phyloP scores from a whole-genome alignment of 2,329 filamentous ascomycete species.

The Colletotrichum sansevieriae region DNA sequence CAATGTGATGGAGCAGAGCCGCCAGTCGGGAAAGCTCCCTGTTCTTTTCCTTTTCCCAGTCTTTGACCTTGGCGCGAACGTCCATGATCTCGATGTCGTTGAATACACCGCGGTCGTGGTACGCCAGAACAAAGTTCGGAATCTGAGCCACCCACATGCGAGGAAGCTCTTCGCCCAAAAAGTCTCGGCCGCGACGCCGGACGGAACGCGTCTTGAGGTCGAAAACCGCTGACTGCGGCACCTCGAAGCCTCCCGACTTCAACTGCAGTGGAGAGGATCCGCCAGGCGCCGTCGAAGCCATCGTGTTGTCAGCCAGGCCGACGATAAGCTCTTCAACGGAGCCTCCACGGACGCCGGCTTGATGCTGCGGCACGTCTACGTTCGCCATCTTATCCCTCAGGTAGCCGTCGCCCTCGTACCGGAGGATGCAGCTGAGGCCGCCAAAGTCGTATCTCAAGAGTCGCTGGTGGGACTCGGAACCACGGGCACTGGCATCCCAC shows the following conservation, averaged over 20 bases:
- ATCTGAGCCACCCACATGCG: conserved; percentile 58
- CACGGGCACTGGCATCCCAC: conserved; percentile 67
- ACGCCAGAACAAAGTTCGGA: conserved; percentile 56
- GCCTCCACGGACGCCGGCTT: neutral
- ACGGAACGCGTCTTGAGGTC: conserved; percentile 60
- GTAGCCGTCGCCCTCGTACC: conserved; percentile 72
- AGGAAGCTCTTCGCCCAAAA: conserved; percentile 53
- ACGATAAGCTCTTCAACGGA: neutral
- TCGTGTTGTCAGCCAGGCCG: neutral
- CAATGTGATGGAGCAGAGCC: conserved; percentile 42
- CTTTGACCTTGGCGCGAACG: conserved; percentile 47
- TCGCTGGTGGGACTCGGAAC: conserved; percentile 73
- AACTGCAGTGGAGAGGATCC: neutral
- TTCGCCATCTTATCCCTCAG: conserved; percentile 42
- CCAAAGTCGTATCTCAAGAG: conserved; percentile 71
- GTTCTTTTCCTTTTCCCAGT: conserved; percentile 54
- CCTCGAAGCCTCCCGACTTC: conserved; percentile 43
- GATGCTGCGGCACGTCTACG: neutral
- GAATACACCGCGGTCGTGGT: conserved; percentile 54
- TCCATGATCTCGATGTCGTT: conserved; percentile 52
- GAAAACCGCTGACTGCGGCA: conserved; percentile 53
- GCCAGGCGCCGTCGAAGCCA: neutral
- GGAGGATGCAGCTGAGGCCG: conserved; percentile 63
- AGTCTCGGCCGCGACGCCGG: conserved; percentile 45
- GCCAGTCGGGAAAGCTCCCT: conserved; percentile 49